Evolutionary conservation across 1,139 yeast genomes (phyloP).

Genomic region (Lodderomyces margitis): DNA sequence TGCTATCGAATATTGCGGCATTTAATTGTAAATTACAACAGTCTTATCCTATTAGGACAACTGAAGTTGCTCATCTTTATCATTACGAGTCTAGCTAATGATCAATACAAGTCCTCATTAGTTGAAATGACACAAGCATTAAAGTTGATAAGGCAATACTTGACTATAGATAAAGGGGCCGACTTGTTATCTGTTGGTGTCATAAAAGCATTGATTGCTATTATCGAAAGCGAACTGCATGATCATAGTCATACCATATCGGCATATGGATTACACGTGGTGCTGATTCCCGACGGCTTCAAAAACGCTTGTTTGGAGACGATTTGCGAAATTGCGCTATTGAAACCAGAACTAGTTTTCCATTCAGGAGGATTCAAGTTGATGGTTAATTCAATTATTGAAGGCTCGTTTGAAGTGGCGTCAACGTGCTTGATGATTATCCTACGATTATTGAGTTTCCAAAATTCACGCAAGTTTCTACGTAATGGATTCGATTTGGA

Average conservation of each 20-base stretch:
- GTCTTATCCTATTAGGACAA: slow-evolving; percentile 46
- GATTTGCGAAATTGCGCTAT: slow-evolving; percentile 63
- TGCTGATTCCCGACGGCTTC: slow-evolving; percentile 40
- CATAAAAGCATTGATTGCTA: slow-evolving; percentile 67
- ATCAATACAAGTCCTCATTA: slow-evolving; percentile 35
- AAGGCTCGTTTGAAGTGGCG: slow-evolving; percentile 61
- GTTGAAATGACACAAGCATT: slow-evolving; percentile 80
- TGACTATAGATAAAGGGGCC: slow-evolving; percentile 57
- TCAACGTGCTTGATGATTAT: slow-evolving; percentile 56
- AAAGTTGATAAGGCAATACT: slow-evolving; percentile 62
- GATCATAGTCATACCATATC: slow-evolving; percentile 1
- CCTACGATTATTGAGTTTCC: slow-evolving; percentile 57
- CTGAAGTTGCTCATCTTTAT: slow-evolving; percentile 61
- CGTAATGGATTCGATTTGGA: slow-evolving; percentile 65
- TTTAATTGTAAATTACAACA: slow-evolving; percentile 53
- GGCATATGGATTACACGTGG: slow-evolving; percentile 4
- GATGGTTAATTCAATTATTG: slow-evolving; percentile 56
- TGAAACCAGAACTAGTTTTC: slow-evolving; percentile 59
- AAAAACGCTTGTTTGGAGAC: slow-evolving; percentile 63
- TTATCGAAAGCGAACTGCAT: slow-evolving; percentile 33
- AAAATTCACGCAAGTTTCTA: slow-evolving; percentile 54
- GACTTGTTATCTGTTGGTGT: slow-evolving; percentile 62
- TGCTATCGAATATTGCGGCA: slow-evolving; percentile 76
- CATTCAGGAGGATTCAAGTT: slow-evolving; percentile 66
- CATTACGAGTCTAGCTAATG: slow-evolving; percentile 60